These are phyloP conservation scores for Chlamydomonas sp. DNA, from an alignment of 139 green algal species.

Conservation along the genomic window DNA sequence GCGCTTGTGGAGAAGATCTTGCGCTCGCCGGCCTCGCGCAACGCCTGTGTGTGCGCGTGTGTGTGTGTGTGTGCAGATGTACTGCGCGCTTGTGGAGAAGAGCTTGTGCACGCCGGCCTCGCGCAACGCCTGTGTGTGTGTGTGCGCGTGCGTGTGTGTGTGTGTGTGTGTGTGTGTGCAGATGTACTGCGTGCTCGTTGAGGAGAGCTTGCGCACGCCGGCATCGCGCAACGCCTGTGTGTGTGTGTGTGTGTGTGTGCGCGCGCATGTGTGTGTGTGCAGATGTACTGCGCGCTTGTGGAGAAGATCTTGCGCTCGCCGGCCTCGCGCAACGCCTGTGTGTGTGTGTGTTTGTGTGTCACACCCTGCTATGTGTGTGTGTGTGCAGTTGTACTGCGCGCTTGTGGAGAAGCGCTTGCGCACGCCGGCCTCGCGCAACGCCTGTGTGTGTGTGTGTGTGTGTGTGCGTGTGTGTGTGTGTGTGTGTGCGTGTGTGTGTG, in stretches of 20 bases:
- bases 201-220: too few relatives aligned
- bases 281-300: too few relatives aligned
- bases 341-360: not conserved
- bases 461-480: too few relatives aligned
- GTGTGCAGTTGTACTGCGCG: slow-evolving; percentile 63
- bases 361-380: not conserved
- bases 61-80: slow-evolving; percentile 44
- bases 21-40: too few relatives aligned
- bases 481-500: not conserved
- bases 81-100: slow-evolving; percentile 58
- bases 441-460: too few relatives aligned
- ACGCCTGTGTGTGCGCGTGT: not conserved
- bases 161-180: not conserved
- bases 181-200: too few relatives aligned
- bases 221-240: not conserved
- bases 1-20: too few relatives aligned
- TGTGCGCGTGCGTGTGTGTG: too few relatives aligned
- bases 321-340: too few relatives aligned
- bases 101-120: slow-evolving; percentile 35
- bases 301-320: too few relatives aligned
- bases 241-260: not conserved
- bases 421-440: slow-evolving; percentile 33
- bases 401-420: slow-evolving; percentile 42
- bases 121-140: too few relatives aligned
- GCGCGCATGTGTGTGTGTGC: too few relatives aligned